Evolutionary conservation across 2,329 filamentous ascomycete species (phyloP), one percentile per base, ranked within the genome.

Genomic region (Magnaporthiopsis poae): DNA sequence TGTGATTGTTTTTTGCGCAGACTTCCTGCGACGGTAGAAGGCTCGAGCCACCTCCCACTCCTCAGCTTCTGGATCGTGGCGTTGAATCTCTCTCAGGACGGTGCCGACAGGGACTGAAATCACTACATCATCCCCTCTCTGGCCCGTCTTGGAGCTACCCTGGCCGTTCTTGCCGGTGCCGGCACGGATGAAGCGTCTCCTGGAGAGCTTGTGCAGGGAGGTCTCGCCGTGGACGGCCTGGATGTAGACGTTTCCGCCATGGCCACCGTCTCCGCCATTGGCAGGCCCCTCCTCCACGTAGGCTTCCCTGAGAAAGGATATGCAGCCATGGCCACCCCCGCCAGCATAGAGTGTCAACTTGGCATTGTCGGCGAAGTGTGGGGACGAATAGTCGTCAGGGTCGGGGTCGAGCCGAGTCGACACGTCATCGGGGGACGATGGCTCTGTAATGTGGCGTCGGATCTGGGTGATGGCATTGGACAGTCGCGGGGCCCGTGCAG

Each of bases 31-130:
- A 63, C 2, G 68, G 73, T 78, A 64, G 25, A 61, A 25, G 2
- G 75, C 72, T 36, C 72, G 74, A 68, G 77, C 72, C 18, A 74
- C 70, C 36, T 77, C 71, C 13, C 74, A 74, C 72, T 92, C 90
- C 65, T 92, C 88, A 11, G 85, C 85, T 7, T 90, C 81, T 0
- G 92, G 92, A 74, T 98, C 93, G 65, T 87, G 80, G 56, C 95
- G 84, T 70, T 87, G 86, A 3, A 97, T 79, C 77, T 99, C 95
- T 39, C 91, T 84, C 3, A 99, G 84, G 2, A 99, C 88, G 0
- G 95, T 99, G 4, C 95, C 95, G 5, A 98, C 90, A 0, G 95
- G 95, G 0, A 99, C 95, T 39, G 90, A 89, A 69, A 99, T 87
- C 72, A 98, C 80, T 5, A 97, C 77, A 76, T 99, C 95, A 18